Evolutionary conservation across 108 stramenopile genomes (phyloP), one percentile per base, ranked within the genome.

Genomic region (Nitzschia sp.): DNA sequence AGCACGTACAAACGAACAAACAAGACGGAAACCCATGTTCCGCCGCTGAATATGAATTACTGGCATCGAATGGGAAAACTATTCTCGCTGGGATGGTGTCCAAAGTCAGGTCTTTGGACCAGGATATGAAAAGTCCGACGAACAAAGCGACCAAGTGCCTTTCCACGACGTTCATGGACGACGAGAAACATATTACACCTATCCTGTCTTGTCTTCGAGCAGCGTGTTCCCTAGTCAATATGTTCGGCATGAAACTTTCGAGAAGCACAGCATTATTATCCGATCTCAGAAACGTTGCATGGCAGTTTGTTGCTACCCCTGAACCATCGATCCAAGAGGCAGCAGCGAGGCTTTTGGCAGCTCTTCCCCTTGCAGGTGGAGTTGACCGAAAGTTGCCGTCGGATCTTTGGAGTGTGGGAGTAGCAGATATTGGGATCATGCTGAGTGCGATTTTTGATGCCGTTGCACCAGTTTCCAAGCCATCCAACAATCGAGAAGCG

Each of bases 171-270:
- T 5, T 19, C 4, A 30, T 45, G 47, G 52, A 67, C 36, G 53
- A 58, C 8, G 32, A 64, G n/a, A 46, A 30, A 17, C 71, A 79
- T 23, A 26, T 44, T 27, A 21, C 5, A 34, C 60, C 64, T 26
- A 27, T 80, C n/a, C 19, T 36, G 48, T 71, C 79, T 16, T 71
- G 53, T 32, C 46, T 71, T 2, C 52, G 45, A 35, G 61, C 68
- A 31, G 61, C 76, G 0, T 63, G 64, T 23, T 69, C 66, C 1
- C 29, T 77, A 2, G 63, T 77, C 29, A 75, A 28, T 29, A 27
- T 82, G 55, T 78, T 77, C 54, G 73, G 77, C 8, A 75, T 68
- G 9, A 78, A 71, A 36, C 53, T 82, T 21, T 78, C 81, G 9
- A 44, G 81, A n/a, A 75, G 73, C 47, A 65, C 71, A 13, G 44